Evolutionary conservation across 1,284 basidiomycete species (phyloP), one percentile per base, ranked within the genome.

Genomic region (Puccinia brachypodii): DNA sequence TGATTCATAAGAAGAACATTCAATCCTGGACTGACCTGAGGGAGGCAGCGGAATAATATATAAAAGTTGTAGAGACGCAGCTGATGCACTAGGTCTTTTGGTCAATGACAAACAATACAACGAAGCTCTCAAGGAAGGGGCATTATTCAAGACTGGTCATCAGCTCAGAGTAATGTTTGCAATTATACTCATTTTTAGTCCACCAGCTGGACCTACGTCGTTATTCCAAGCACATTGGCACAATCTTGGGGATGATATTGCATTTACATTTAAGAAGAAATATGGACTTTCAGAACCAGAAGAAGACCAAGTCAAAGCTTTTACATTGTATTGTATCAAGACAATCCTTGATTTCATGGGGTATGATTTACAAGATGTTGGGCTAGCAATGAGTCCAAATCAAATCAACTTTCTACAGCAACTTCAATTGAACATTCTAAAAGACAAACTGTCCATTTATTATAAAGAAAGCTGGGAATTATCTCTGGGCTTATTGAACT

Each of bases 261-360:
- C 22, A 86, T 87, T 13, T 84, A 86, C 16, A 86, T 87, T 1
- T 85, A 84, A 62, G 87, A 88, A 14, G 88, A 86, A 3, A 88
- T 87, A 83, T 84, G 85, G 16, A 84, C 88, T 77, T 83, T 89
- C 0, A 83, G 84, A 0, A 86, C 86, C 8, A 76, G 85, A 74
- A n/a, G n/a, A n/a, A n/a, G n/a, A n/a, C n/a, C n/a, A n/a, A n/a
- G n/a, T n/a, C n/a, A n/a, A n/a, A n/a, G n/a, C n/a, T n/a, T n/a
- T n/a, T n/a, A n/a, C n/a, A n/a, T n/a, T n/a, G n/a, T n/a, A n/a
- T n/a, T n/a, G n/a, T n/a, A n/a, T n/a, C n/a, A n/a, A n/a, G n/a
- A n/a, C n/a, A n/a, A n/a, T n/a, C n/a, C n/a, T n/a, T n/a, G n/a
- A n/a, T n/a, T n/a, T n/a, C n/a, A n/a, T n/a, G n/a, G n/a, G n/a